Conservation (phyloP, 2,329 filamentous ascomycete species). For the Colletotrichum gigasporum region DNA sequence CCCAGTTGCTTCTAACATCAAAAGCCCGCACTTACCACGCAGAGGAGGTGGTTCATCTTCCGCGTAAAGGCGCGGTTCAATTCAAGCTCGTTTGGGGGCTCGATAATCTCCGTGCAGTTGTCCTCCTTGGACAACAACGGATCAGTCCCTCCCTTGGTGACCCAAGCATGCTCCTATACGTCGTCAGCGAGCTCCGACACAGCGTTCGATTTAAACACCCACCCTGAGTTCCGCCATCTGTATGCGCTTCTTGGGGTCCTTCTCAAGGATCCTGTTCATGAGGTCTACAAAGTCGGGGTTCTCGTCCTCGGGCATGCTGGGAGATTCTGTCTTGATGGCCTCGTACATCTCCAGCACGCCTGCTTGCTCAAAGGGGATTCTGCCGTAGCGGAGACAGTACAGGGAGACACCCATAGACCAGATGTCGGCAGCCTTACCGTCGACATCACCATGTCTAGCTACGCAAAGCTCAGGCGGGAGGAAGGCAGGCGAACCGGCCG, state of each 20-base stretch:
- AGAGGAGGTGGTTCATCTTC: slow-evolving; percentile 87
- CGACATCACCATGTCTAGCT: slow-evolving; percentile 85
- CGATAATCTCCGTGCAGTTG: slow-evolving; percentile 84
- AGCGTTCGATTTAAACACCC: slow-evolving; percentile 50
- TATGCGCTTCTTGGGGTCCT: slow-evolving; percentile 85
- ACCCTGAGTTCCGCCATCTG: slow-evolving; percentile 85
- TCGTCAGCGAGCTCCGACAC: slow-evolving; percentile 22
- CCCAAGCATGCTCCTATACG: slow-evolving; percentile 87
- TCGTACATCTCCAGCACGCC: slow-evolving; percentile 89
- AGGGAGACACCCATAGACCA: slow-evolving; percentile 99
- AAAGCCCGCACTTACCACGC: slow-evolving; percentile 68
- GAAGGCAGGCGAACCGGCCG: slow-evolving; percentile 93
- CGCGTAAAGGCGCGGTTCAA: slow-evolving; percentile 90
- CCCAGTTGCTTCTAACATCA: not conserved
- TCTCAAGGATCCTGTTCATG: slow-evolving; percentile 79
- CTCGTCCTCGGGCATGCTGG: slow-evolving; percentile 69
- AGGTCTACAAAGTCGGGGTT: slow-evolving; percentile 78
- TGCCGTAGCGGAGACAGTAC: slow-evolving; percentile 90
- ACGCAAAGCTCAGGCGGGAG: slow-evolving; percentile 93
- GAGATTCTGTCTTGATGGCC: slow-evolving; percentile 78
- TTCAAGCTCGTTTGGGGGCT: slow-evolving; percentile 88
- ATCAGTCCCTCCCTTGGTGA: slow-evolving; percentile 83
- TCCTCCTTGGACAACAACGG: slow-evolving; percentile 82
- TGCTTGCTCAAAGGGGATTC: slow-evolving; percentile 83
- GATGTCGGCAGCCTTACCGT: slow-evolving; percentile 90